Base-by-base conservation (phyloP, 495 filamentous ascomycete species). In the Penicillium riverlandense region DNA sequence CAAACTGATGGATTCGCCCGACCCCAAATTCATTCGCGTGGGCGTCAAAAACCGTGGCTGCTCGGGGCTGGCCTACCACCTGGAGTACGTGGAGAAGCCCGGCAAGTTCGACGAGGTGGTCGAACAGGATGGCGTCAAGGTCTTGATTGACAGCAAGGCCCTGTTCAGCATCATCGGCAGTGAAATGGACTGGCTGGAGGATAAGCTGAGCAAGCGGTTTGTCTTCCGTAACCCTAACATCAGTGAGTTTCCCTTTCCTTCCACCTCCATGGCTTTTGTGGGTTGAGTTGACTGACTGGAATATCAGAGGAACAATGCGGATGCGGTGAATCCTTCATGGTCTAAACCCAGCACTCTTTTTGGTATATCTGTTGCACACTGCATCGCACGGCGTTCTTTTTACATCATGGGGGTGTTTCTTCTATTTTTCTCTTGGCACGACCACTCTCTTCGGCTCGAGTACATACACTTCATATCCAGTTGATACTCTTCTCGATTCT, bases 101-200 rank as follows among this genome's bases (percentile, higher is more conserved):
- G 87, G 79, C 3, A 74, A 73, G 35, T 92, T 96, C 50, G 92
- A 98, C 60, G 92, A 98, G 59, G 70, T 83, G 44, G 90, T 98
- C 11, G 90, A 92, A 57, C 94, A 97, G 59, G 92, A 96, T 53
- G 92, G 90, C 4, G 92, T 98, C 11, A 92, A 85, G 70, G 94
- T 98, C 29, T 57, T 98, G 64, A 88, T 98, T 42, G 92, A 98
- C 67, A 90, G 85, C 68, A 97, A 96, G 68, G 92, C 92, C 47
- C 69, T 98, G 45, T 92, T 98, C 54, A 96, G 88, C 59, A 96
- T 98, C 35, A 95, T 98, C 61, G 92, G 94, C 8, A 96, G 86
- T 54, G 92, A 97, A 74, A 98, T 98, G 92, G 92, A 98, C 59
- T 98, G 90, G 91, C 78, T 91, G 2, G 90, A 97, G 66, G 94